Percentiles rank a stretch among this genome's conserved stretches.
These are phyloP conservation scores for Mortierella sp. DNA, from an alignment of 371 early-diverging fungal species.

Conservation along the genomic window DNA sequence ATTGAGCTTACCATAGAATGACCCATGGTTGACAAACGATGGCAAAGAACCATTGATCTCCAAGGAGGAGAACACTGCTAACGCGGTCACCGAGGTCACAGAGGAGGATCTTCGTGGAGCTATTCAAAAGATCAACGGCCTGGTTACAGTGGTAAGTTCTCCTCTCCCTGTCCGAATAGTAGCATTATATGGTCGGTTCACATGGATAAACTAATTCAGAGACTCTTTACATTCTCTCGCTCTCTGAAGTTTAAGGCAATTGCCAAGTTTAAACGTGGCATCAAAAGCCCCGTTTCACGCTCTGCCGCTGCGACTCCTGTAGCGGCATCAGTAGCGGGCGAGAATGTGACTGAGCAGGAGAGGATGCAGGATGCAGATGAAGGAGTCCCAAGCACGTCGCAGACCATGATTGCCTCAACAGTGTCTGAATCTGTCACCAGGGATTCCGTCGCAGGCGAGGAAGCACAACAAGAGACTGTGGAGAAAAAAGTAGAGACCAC, in stretches of 20 bases:
- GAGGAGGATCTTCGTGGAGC: conserved; percentile 86
- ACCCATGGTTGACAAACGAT: conserved; percentile 90
- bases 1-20: too few species aligned
- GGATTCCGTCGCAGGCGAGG: too few species aligned
- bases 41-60: conserved; percentile 73
- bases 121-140: conserved; percentile 69
- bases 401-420: background rate
- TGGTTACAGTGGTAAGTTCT: conserved; percentile 49
- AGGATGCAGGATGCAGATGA: conserved; percentile 44
- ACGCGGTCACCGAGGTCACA: conserved; percentile 80
- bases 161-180: too few species aligned
- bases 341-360: background rate
- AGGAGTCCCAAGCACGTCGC: background rate
- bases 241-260: conserved; percentile 26
- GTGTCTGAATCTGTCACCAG: too few species aligned
- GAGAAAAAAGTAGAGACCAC: background rate
- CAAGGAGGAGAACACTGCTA: conserved; percentile 80
- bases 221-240: too few species aligned
- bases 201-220: too few species aligned
- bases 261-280: conserved; percentile 17
- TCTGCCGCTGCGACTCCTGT: conserved; percentile 6
- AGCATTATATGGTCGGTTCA: too few species aligned
- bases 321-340: conserved; percentile 4
- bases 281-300: conserved; percentile 9
- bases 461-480: too few species aligned